Conservation (phyloP, 2,329 filamentous ascomycete species). For the Colletotrichum trifolii region DNA sequence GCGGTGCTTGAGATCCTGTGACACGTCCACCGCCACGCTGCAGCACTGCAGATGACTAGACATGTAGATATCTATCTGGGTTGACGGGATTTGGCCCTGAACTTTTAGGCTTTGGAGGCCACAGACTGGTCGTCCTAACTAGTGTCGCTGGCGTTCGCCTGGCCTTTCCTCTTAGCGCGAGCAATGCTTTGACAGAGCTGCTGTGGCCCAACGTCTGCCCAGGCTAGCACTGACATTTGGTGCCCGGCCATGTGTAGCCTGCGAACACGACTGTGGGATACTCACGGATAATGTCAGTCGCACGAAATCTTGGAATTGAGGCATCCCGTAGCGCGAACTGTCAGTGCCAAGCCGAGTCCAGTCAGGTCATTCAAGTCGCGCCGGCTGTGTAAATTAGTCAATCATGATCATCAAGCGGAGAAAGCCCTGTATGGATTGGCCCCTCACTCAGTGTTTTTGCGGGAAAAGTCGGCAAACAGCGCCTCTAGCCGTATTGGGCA, state of each 20-base stretch:
- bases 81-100: background rate
- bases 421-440: conserved; percentile 4
- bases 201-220: conserved; percentile 11
- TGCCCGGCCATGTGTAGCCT: no score
- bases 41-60: background rate
- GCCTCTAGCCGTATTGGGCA: background rate
- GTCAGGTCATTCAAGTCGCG: no score
- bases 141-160: conserved; percentile 6
- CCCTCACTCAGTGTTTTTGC: background rate
- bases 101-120: conserved; percentile 1
- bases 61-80: no score
- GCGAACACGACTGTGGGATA: no score
- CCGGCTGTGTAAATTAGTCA: no score
- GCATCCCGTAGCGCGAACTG: no score
- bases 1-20: background rate
- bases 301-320: no score
- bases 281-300: no score
- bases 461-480: background rate
- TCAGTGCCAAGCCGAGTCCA: no score
- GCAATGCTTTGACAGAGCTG: conserved; percentile 13
- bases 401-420: background rate
- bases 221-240: conserved; percentile 1
- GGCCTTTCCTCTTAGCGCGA: conserved; percentile 13
- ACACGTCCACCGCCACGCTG: conserved; percentile 4
- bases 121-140: no score